Base-by-base conservation (phyloP, 2,329 filamentous ascomycete genomes). In the Penicillium sp. region DNA sequence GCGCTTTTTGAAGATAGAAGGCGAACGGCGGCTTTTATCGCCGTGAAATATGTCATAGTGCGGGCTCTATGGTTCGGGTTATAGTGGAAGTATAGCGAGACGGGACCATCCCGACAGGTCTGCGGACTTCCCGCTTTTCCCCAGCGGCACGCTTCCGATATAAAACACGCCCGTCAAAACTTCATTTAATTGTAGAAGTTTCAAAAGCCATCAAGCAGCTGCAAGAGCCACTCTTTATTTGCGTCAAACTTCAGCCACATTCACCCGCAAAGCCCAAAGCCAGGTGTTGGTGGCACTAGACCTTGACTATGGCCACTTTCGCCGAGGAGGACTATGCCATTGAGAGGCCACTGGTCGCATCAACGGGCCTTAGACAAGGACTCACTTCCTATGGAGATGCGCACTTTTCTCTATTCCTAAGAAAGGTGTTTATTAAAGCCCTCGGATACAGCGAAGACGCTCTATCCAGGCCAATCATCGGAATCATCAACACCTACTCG, bases 351-450 rank as follows among this genome's bases (percentile, higher is more conserved):
- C 21, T 40, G 16, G 38, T 40, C n/a, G 18, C 38, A 11, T 40
- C 38, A 5, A 22, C 16, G 9, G 38, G 38, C 9, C 10, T 40
- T 7, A 18, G 38, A 16, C 84, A 85, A 61, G 84, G 84, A 1
- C 79, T 90, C 1, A 81, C 87, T 3, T 84, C 83, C 0, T 90
- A 90, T 62, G 88, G 88, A 42, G 88, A 91, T 61, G 78, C 86
- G 5, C 88, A 90, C 70, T 91, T 91, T 74, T 88, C 86, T 0
- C 79, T 90, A 1, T 90, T 90, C 64, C 78, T 90, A 0, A 81
- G 88, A 32, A 90, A 90, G 64, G 87, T 86, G 21, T 90, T 90
- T 70, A 90, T 90, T 75, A 90, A 90, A 70, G 87, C 88, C 0
- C 77, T 90, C 1, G 88, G 88, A 0, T 90, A 89, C 68, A 85